A percentile compares a stretch with the other conserved stretches of the same genome.
These are phyloP conservation scores for Ramalina peruviana DNA, from an alignment of 495 filamentous ascomycete species.

Conservation along the genomic window DNA sequence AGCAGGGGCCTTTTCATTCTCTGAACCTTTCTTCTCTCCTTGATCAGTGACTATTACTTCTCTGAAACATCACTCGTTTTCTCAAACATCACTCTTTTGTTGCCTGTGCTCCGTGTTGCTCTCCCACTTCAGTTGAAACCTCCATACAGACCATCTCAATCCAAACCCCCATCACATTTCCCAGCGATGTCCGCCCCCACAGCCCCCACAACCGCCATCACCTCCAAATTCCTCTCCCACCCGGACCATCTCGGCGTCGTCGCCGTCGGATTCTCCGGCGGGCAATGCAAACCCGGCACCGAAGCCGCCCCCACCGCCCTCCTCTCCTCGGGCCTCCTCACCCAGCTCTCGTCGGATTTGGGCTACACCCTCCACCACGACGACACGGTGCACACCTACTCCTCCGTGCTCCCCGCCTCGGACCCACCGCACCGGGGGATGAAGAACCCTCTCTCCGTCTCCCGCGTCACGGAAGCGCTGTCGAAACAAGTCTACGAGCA, in stretches of 20 bases:
- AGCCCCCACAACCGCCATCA: constrained; percentile 50
- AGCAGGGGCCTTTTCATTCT: constrained; percentile 1
- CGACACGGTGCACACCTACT: constrained; percentile 69
- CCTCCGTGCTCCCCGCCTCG: constrained; percentile 52
- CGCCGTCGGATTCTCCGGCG: constrained; percentile 92
- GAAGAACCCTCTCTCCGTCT: constrained; percentile 84
- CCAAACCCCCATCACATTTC: constrained; percentile 1
- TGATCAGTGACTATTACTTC: not conserved
- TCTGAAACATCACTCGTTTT: not conserved
- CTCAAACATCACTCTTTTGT: not conserved
- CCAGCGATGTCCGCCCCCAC: constrained; percentile 31
- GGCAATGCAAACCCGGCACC: constrained; percentile 88
- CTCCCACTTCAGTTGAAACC: not conserved
- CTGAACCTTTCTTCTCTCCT: not conserved
- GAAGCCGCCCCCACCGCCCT: constrained; percentile 87
- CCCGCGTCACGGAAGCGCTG: constrained; percentile 68
- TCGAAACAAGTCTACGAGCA: constrained; percentile 78
- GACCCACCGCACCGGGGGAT: constrained; percentile 77
- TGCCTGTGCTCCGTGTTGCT: not conserved
- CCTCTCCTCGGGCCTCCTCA: constrained; percentile 76
- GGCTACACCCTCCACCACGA: constrained; percentile 80
- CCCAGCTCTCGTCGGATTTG: constrained; percentile 70
- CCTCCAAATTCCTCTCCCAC: constrained; percentile 68
- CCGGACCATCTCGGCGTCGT: constrained; percentile 76
- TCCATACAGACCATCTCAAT: not conserved